A percentile compares a stretch with the other conserved stretches of the same genome.
phyloP scores from a whole-genome alignment of 1,139 yeast genomes.

The Taphrina pruni region DNA sequence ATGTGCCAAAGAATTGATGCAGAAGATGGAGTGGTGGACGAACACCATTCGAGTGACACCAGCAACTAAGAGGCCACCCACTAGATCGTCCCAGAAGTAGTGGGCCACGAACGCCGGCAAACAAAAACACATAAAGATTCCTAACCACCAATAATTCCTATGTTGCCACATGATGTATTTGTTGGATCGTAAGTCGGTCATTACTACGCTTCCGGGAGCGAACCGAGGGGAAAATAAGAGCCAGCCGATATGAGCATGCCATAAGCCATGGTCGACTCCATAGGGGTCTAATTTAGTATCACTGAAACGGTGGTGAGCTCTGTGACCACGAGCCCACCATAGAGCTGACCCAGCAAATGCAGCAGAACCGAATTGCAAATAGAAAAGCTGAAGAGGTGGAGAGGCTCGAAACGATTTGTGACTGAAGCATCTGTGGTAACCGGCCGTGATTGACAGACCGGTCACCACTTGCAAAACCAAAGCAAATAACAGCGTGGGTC shows the following conservation, averaged over 20 bases:
- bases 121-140: constrained; percentile 70
- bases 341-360: constrained; percentile 96
- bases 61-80: constrained; percentile 91
- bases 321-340: constrained; percentile 99
- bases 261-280: constrained; percentile 93
- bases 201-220: constrained; percentile 94
- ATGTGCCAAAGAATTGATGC: constrained; percentile 97
- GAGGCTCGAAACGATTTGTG: constrained; percentile 85
- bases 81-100: constrained; percentile 80
- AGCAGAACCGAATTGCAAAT: constrained; percentile 88
- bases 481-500: too few species aligned
- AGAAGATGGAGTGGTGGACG: constrained; percentile 97
- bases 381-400: constrained; percentile 70
- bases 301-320: constrained; percentile 96
- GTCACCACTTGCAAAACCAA: too few species aligned
- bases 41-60: constrained; percentile 81
- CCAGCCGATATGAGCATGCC: constrained; percentile 98
- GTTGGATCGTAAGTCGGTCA: constrained; percentile 85
- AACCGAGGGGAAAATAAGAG: constrained; percentile 92
- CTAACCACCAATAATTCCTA: constrained; percentile 76
- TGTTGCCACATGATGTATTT: constrained; percentile 93
- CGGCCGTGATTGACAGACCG: constrained; percentile 93
- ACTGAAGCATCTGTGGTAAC: constrained; percentile 85
- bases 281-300: constrained; percentile 97
- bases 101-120: constrained; percentile 82